Conservation (phyloP, 805 yeast species). For the Pichia manshurica region DNA sequence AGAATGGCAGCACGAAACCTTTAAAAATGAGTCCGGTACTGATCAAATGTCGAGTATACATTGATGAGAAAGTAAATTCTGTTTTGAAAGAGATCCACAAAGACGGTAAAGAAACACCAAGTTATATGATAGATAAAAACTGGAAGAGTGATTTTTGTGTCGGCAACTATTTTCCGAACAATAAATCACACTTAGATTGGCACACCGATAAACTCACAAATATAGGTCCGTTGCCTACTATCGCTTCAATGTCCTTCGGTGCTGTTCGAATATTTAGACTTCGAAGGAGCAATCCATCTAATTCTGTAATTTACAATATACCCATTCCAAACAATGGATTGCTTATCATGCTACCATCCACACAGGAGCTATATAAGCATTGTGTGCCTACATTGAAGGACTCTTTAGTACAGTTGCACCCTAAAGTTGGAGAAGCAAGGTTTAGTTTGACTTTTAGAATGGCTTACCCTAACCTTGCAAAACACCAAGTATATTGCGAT, state of each 20-base stretch:
- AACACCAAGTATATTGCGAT: constrained; percentile 39
- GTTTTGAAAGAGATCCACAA: constrained; percentile 15
- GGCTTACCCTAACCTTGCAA: constrained; percentile 36
- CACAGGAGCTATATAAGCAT: constrained; percentile 73
- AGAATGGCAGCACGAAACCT: background rate
- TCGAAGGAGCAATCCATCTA: constrained; percentile 33
- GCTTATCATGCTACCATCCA: constrained; percentile 69
- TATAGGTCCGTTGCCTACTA: constrained; percentile 65
- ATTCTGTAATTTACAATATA: constrained; percentile 37
- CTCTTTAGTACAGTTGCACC: constrained; percentile 36
- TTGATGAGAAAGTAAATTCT: constrained; percentile 19
- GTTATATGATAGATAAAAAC: constrained; percentile 31
- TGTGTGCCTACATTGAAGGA: constrained; percentile 44
- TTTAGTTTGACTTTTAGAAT: constrained; percentile 63
- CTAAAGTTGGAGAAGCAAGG: constrained; percentile 44
- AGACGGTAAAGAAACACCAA: constrained; percentile 22
- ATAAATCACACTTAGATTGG: constrained; percentile 55
- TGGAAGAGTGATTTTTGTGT: constrained; percentile 56
- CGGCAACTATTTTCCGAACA: constrained; percentile 48
- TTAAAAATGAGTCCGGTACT: constrained; percentile 8
- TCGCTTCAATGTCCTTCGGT: constrained; percentile 67
- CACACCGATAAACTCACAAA: constrained; percentile 71
- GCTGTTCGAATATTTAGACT: constrained; percentile 63
- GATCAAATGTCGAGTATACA: constrained; percentile 14
- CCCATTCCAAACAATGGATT: constrained; percentile 69